These are phyloP conservation scores for Tricholoma bakamatsutake DNA, from an alignment of 768 basidiomycete genomes.

Conservation along the genomic window DNA sequence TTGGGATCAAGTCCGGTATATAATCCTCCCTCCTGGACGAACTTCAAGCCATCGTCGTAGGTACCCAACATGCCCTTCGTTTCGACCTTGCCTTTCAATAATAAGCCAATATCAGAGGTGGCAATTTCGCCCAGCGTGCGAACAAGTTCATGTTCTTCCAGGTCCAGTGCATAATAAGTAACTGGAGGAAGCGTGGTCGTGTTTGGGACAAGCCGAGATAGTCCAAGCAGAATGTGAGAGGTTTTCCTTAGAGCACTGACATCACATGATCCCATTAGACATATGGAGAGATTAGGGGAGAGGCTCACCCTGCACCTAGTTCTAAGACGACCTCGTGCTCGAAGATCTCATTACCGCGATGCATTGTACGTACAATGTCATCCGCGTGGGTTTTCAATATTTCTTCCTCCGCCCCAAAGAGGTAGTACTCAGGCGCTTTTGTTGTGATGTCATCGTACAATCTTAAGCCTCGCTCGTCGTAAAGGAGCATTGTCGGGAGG, in stretches of 20 bases:
- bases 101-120: constrained; percentile 53
- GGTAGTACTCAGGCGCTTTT: constrained; percentile 77
- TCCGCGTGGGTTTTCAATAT: constrained; percentile 68
- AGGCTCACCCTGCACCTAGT: constrained; percentile 86
- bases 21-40: constrained; percentile 63
- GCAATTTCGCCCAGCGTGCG: constrained; percentile 70
- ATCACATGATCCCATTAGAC: background rate
- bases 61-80: constrained; percentile 88
- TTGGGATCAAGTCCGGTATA: constrained; percentile 16
- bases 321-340: constrained; percentile 69
- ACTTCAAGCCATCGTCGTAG: constrained; percentile 84
- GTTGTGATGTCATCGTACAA: constrained; percentile 86
- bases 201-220: constrained; percentile 48
- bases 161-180: constrained; percentile 89
- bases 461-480: constrained; percentile 80
- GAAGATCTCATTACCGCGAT: constrained; percentile 32
- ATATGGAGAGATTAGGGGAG: background rate
- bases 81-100: constrained; percentile 65
- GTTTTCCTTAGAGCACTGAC: constrained; percentile 83
- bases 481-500: constrained; percentile 79
- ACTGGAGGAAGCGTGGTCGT: constrained; percentile 40
- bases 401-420: constrained; percentile 83
- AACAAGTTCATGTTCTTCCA: constrained; percentile 81
- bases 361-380: constrained; percentile 74
- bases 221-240: constrained; percentile 69